Conservation (phyloP, 1,284 basidiomycete species). For the Trichosporon sp. region DNA sequence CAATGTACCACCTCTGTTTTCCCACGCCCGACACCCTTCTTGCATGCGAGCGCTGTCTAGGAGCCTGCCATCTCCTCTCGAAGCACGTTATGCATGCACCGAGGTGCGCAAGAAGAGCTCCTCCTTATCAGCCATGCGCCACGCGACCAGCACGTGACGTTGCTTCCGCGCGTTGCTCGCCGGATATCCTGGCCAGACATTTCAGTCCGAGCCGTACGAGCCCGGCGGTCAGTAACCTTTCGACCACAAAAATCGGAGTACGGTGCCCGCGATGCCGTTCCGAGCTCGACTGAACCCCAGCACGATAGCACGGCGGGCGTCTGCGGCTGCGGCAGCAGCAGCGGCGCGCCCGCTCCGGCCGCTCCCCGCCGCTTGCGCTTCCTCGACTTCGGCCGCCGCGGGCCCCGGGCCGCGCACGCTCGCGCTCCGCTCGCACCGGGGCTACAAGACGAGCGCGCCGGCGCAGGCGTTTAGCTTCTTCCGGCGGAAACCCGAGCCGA, state of each 20-base stretch:
- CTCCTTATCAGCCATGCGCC: not conserved
- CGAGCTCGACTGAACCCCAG: constrained; percentile 26
- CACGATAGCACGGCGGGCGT: constrained; percentile 15
- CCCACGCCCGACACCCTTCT: not conserved
- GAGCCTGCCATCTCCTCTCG: not conserved
- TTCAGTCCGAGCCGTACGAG: not conserved
- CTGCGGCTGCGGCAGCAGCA: too few species aligned
- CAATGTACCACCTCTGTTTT: not conserved
- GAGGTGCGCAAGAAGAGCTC: not conserved
- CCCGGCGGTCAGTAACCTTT: not conserved
- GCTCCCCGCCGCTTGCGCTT: not conserved
- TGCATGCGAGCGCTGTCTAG: not conserved
- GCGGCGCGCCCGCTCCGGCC: not conserved
- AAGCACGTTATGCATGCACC: not conserved
- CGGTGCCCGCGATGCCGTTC: constrained; percentile 23
- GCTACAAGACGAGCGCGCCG: not conserved
- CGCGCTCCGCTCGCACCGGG: not conserved
- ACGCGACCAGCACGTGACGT: not conserved
- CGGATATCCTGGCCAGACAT: not conserved
- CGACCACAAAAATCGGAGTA: not conserved
- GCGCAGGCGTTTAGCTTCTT: not conserved
- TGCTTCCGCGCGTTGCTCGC: not conserved
- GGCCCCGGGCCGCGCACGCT: not conserved
- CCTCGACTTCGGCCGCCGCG: not conserved
- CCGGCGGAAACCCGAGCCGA: not conserved